Percentiles rank a stretch among this genome's conserved stretches.
Conservation (phyloP, 2,329 filamentous ascomycete species). For the Colletotrichum eleusines region DNA sequence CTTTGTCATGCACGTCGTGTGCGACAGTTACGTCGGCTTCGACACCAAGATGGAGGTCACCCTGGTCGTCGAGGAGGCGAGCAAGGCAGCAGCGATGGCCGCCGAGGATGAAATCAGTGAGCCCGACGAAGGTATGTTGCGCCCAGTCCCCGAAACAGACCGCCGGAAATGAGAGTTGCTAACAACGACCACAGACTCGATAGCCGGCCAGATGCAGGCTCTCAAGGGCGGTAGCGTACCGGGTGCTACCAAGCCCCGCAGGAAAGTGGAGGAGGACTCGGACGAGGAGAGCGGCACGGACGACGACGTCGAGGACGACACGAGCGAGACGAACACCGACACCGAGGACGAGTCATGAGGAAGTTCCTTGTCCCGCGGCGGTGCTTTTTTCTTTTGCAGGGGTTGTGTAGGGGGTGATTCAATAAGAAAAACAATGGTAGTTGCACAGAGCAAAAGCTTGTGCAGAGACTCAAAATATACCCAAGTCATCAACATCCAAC, state of each 20-base stretch:
- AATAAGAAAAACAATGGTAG: constrained; percentile 10
- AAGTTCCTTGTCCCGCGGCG: background rate
- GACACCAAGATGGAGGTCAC: constrained; percentile 93
- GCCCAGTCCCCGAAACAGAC: constrained; percentile 41
- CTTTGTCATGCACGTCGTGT: constrained; percentile 93
- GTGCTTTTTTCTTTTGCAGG: background rate
- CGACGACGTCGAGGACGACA: constrained; percentile 80
- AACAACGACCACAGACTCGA: constrained; percentile 72
- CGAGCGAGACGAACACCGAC: constrained; percentile 76
- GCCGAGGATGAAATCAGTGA: constrained; percentile 97
- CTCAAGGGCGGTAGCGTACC: constrained; percentile 78
- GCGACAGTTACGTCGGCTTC: constrained; percentile 94
- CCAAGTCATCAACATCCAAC: constrained; percentile 34
- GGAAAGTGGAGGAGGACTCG: constrained; percentile 67
- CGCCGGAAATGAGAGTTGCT: constrained; percentile 34
- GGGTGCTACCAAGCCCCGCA: constrained; percentile 66
- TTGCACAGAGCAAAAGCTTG: constrained; percentile 14
- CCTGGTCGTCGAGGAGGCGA: constrained; percentile 88
- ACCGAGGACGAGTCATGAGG: constrained; percentile 71
- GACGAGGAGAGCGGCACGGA: constrained; percentile 85
- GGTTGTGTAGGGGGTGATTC: constrained; percentile 10
- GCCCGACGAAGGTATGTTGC: constrained; percentile 86
- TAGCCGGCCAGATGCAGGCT: constrained; percentile 91
- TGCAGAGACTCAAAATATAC: constrained; percentile 38
- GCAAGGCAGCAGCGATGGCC: constrained; percentile 82